These are phyloP conservation scores for Fimicolochytrium jonesii DNA, from an alignment of 192 early-diverging fungal species.

Conservation along the genomic window DNA sequence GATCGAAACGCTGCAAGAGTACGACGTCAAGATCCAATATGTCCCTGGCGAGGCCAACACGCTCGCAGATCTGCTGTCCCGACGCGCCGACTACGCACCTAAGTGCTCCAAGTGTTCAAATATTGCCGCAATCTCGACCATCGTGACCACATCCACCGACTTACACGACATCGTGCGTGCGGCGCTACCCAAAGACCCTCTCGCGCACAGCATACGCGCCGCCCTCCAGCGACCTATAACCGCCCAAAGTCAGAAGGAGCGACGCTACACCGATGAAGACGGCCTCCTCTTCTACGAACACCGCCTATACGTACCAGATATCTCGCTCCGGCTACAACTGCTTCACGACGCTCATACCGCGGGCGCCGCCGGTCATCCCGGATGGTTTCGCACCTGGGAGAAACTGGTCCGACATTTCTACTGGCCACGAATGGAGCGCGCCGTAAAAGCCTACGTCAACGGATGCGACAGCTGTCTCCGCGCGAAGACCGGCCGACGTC, in stretches of 20 bases:
- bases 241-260: too few relatives aligned
- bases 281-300: too few relatives aligned
- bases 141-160: too few relatives aligned
- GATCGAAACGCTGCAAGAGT: constrained; percentile 8
- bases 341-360: too few relatives aligned
- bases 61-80: constrained; percentile 28
- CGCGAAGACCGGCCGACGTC: neutral
- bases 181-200: too few relatives aligned
- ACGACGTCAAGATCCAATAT: constrained; percentile 17
- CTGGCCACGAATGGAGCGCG: neutral
- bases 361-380: neutral
- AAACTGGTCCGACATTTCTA: neutral
- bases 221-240: too few relatives aligned
- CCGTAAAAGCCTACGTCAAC: neutral
- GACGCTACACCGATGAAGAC: too few relatives aligned
- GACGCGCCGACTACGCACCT: constrained; percentile 3
- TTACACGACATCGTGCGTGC: too few relatives aligned
- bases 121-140: too few relatives aligned
- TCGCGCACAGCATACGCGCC: too few relatives aligned
- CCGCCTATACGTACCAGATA: too few relatives aligned
- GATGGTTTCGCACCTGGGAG: neutral
- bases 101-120: neutral
- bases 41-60: constrained; percentile 28
- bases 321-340: too few relatives aligned
- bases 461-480: neutral